A percentile compares a stretch with the other conserved stretches of the same genome.
Evolutionary conservation across 805 yeast genomes (phyloP).

Genomic region (Ogataea corticis): DNA sequence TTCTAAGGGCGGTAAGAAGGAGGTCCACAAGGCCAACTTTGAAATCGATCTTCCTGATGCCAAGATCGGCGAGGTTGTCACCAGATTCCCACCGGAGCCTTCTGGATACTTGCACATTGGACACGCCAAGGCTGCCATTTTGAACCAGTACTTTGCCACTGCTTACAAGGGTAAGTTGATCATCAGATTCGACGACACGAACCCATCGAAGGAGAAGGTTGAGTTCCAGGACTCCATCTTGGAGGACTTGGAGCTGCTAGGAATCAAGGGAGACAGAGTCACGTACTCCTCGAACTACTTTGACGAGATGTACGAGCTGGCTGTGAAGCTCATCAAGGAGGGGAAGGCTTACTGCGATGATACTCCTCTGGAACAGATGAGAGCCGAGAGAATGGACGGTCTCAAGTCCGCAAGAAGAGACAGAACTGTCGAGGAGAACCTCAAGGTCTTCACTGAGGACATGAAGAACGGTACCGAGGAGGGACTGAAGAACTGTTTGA

Average conservation of each 20-base stretch:
- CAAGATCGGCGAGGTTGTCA: slow-evolving; percentile 90
- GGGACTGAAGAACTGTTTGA: slow-evolving; percentile 88
- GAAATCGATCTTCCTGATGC: slow-evolving; percentile 94
- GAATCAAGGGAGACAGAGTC: slow-evolving; percentile 86
- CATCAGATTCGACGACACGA: slow-evolving; percentile 96
- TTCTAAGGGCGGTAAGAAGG: slow-evolving; percentile 69
- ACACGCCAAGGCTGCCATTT: slow-evolving; percentile 96
- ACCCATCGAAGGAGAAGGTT: slow-evolving; percentile 93
- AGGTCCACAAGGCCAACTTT: slow-evolving; percentile 89
- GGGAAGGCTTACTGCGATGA: slow-evolving; percentile 98
- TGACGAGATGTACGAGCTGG: slow-evolving; percentile 84
- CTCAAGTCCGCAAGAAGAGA: slow-evolving; percentile 90
- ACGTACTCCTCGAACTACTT: slow-evolving; percentile 95
- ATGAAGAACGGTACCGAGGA: slow-evolving; percentile 94
- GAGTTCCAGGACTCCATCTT: slow-evolving; percentile 94
- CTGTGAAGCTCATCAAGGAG: slow-evolving; percentile 84
- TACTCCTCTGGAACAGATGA: slow-evolving; percentile 91
- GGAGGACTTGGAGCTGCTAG: slow-evolving; percentile 87
- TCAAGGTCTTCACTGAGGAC: slow-evolving; percentile 80
- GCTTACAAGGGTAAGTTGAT: slow-evolving; percentile 95
- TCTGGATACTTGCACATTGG: slow-evolving; percentile 99
- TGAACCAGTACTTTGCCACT: slow-evolving; percentile 95
- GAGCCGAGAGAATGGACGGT: slow-evolving; percentile 99
- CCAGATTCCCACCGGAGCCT: slow-evolving; percentile 99
- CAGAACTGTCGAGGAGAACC: slow-evolving; percentile 88